A percentile compares a stretch with the other conserved stretches of the same genome.
Conservation (phyloP, 257 asterid genomes). For the Dorcoceras hygrometricum region DNA sequence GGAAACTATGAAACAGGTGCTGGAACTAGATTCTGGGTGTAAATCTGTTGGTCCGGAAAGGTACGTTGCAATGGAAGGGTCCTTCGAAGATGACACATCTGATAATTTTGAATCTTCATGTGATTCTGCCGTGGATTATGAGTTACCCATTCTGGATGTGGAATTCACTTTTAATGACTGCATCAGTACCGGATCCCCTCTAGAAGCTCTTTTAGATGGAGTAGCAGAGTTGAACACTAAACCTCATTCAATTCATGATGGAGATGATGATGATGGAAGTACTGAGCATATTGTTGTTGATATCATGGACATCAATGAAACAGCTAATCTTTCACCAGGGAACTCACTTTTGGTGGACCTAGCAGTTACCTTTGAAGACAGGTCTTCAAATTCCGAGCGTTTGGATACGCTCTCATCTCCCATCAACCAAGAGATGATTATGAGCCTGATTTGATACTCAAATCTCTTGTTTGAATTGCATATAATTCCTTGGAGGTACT, state of each 20-base stretch:
- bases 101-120: conserved; percentile 26
- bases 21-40: conserved; percentile 18
- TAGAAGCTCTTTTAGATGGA: conserved; percentile 62
- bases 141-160: conserved; percentile 68
- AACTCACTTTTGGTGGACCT: conserved; percentile 40
- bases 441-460: conserved; percentile 45
- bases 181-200: conserved; percentile 32
- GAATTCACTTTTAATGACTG: conserved; percentile 40
- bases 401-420: conserved; percentile 25
- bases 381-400: conserved; percentile 28
- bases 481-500: conserved; percentile 12
- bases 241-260: conserved; percentile 21
- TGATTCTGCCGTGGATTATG: conserved; percentile 42
- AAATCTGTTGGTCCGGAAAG: conserved; percentile 22
- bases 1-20: conserved; percentile 18
- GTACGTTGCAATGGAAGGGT: conserved; percentile 21
- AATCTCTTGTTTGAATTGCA: conserved; percentile 14
- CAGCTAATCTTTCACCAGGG: conserved; percentile 18
- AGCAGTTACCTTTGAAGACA: conserved; percentile 32
- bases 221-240: conserved; percentile 25
- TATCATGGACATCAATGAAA: conserved; percentile 23
- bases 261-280: conserved; percentile 15
- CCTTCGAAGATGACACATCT: conserved; percentile 17
- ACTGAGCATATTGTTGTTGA: conserved; percentile 27
- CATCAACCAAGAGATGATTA: conserved; percentile 34